Percentiles rank a stretch among this genome's conserved stretches.
These are phyloP conservation scores for Mortierella antarctica DNA, from an alignment of 192 early-diverging fungal species.

Conservation along the genomic window DNA sequence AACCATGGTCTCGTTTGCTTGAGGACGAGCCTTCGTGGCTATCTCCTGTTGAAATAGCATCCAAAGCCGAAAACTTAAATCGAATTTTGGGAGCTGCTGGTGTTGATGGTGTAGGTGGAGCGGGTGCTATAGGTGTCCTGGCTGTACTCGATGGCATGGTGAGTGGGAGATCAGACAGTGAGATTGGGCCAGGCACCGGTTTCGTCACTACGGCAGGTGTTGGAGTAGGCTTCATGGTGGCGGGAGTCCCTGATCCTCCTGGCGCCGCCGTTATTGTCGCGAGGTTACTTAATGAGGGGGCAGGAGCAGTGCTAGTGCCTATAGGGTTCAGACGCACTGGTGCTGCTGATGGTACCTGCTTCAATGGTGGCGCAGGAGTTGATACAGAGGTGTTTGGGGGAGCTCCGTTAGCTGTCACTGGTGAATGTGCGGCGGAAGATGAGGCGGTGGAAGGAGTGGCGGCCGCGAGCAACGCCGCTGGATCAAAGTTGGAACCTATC, in stretches of 20 bases:
- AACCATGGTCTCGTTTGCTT: conserved; percentile 33
- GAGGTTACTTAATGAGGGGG: background rate
- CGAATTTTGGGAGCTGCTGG: conserved; percentile 47
- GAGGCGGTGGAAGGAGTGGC: background rate
- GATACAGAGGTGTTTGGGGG: background rate
- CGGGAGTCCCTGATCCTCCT: background rate
- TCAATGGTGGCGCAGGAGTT: no score
- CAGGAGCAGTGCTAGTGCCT: background rate
- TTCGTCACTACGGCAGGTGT: background rate
- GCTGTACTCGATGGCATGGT: conserved; percentile 3
- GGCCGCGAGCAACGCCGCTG: conserved; percentile 32
- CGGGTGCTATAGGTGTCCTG: conserved; percentile 11
- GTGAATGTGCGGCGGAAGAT: background rate
- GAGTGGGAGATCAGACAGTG: conserved; percentile 40
- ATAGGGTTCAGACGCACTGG: background rate
- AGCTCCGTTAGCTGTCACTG: background rate
- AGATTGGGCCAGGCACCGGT: conserved; percentile 30
- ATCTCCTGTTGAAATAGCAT: conserved; percentile 12
- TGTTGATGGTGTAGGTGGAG: conserved; percentile 19
- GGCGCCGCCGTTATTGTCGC: background rate
- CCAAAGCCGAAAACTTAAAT: conserved; percentile 46
- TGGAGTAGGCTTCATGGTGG: background rate
- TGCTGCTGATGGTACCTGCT: background rate
- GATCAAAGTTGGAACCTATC: conserved; percentile 53
- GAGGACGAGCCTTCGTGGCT: background rate